Conservation (phyloP, 495 filamentous ascomycete species). For the Tuber melanosporum region DNA sequence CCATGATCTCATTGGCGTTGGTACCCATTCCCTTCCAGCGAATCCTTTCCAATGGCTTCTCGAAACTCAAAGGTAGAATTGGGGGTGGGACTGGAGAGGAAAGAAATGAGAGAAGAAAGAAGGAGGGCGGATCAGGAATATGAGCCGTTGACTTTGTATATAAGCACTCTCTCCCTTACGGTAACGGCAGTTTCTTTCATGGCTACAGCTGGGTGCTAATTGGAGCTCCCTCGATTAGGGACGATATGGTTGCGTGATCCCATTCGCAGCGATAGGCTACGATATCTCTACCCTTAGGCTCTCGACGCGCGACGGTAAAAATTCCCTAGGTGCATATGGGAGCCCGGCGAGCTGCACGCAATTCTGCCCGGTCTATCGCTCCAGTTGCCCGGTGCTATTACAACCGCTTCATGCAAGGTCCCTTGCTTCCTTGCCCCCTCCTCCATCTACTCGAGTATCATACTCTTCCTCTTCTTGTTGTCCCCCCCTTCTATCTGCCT, state of each 20-base stretch:
- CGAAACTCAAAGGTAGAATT: background rate
- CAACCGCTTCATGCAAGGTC: background rate
- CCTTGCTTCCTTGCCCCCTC: slow-evolving; percentile 2
- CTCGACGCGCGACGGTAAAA: slow-evolving; percentile 9
- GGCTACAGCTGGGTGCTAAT: background rate
- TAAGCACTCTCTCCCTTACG: background rate
- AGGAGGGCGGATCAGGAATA: slow-evolving; percentile 2
- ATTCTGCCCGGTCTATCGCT: background rate
- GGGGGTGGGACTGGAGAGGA: slow-evolving; percentile 5
- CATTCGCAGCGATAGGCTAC: background rate
- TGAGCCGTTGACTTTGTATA: background rate
- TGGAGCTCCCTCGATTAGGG: background rate
- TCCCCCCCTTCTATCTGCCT: background rate
- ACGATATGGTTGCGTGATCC: background rate
- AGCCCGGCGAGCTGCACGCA: background rate
- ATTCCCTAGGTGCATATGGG: background rate
- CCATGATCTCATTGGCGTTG: slow-evolving; percentile 17
- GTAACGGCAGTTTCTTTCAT: background rate
- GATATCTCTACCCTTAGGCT: slow-evolving; percentile 20
- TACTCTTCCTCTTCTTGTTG: background rate
- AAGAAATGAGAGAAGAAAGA: background rate
- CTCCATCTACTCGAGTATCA: background rate
- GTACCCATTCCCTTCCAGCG: slow-evolving; percentile 19
- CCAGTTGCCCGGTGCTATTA: background rate
- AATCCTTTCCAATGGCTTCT: background rate